These are phyloP conservation scores for Pythium rhizo-oryzae DNA, from an alignment of 352 stramenopile genomes.

Conservation along the genomic window DNA sequence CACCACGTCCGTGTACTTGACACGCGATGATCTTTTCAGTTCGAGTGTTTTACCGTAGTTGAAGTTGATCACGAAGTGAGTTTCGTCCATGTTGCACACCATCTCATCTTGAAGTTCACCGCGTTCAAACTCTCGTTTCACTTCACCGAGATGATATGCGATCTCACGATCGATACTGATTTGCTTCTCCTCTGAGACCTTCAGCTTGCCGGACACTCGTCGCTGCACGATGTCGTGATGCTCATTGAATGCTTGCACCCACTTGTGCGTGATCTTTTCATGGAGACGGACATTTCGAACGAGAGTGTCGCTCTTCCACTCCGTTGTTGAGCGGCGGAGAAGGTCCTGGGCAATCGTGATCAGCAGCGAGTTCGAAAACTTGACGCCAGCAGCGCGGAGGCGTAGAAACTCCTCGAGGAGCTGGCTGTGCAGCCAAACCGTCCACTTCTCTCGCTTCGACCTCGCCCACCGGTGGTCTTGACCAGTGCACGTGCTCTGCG, in stretches of 20 bases:
- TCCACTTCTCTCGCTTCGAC: background rate
- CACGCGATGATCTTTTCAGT: background rate
- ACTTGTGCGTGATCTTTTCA: background rate
- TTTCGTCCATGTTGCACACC: conserved; percentile 24
- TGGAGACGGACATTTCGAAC: background rate
- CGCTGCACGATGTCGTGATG: background rate
- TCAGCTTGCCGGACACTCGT: background rate
- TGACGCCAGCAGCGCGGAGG: background rate
- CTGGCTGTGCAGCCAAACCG: background rate
- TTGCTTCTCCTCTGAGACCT: background rate
- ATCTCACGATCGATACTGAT: background rate
- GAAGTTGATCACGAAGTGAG: conserved; percentile 7
- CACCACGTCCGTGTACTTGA: conserved; percentile 1
- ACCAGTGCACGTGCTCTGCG: background rate
- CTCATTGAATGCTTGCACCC: conserved; percentile 5
- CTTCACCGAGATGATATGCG: background rate
- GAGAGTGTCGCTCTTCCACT: background rate
- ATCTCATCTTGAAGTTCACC: conserved; percentile 26
- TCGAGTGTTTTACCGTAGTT: background rate
- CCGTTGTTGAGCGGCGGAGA: background rate
- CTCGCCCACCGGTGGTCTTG: background rate
- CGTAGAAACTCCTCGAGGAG: background rate
- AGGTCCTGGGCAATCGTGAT: background rate
- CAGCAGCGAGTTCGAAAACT: background rate
- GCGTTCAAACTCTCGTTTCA: conserved; percentile 26